A percentile compares a stretch with the other conserved stretches of the same genome.
Conservation (phyloP, 169 alveolate species). For the Plasmodium vivax region DNA sequence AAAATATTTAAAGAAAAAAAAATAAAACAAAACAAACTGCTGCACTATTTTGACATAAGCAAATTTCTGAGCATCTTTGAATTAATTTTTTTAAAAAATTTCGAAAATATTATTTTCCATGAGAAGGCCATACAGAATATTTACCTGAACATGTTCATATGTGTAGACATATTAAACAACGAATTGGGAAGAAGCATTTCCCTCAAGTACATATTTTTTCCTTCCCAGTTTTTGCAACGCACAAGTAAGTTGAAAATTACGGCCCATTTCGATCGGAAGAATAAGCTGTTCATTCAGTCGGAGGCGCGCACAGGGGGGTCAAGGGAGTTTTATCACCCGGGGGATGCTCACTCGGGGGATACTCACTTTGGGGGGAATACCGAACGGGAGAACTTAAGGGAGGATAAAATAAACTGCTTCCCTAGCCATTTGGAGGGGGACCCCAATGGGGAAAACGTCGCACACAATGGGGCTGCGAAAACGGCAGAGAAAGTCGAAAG, state of each 20-base stretch:
- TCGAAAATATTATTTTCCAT: slow-evolving; percentile 53
- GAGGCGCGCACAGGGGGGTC: neutral
- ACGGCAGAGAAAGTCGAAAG: neutral
- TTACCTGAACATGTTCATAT: slow-evolving; percentile 70
- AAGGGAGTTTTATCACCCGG: neutral
- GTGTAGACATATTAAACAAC: slow-evolving; percentile 64
- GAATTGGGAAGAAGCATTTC: slow-evolving; percentile 53
- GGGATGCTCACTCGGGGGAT: too few species aligned
- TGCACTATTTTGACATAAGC: slow-evolving; percentile 70
- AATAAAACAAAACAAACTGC: slow-evolving; percentile 41
- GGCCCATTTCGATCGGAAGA: slow-evolving; percentile 33
- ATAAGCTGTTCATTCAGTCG: slow-evolving; percentile 24
- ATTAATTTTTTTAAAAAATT: slow-evolving; percentile 59
- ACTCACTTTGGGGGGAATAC: neutral
- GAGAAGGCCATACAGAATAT: slow-evolving; percentile 56
- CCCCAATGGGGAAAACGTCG: neutral
- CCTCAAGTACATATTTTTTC: slow-evolving; percentile 54
- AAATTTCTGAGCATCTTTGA: slow-evolving; percentile 63
- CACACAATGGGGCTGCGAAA: neutral
- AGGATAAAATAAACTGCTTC: neutral
- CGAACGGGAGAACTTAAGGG: neutral
- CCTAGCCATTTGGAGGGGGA: neutral
- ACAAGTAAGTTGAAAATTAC: slow-evolving; percentile 5
- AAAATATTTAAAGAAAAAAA: slow-evolving; percentile 44
- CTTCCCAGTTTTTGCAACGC: slow-evolving; percentile 13